Evolutionary conservation across 1,284 basidiomycete species (phyloP).

Genomic region (Pholiota adiposa): DNA sequence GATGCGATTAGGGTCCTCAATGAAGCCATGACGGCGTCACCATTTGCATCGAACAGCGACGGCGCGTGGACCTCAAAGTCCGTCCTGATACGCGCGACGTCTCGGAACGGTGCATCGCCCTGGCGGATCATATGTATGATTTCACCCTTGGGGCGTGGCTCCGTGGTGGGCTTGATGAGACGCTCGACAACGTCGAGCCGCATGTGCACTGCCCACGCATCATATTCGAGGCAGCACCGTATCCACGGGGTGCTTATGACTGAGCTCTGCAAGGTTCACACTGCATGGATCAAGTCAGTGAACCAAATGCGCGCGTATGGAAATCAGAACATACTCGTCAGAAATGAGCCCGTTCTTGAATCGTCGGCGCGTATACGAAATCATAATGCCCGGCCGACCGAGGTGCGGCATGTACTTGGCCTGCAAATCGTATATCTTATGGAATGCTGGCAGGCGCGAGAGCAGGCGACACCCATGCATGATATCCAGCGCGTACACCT

Average conservation of each 20-base stretch:
- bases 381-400: conserved; percentile 55
- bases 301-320: too few relatives aligned
- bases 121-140: conserved; percentile 14
- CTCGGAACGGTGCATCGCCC: conserved; percentile 19
- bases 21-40: conserved; percentile 17
- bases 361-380: conserved; percentile 47
- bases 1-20: conserved; percentile 11
- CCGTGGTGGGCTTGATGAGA: conserved; percentile 54
- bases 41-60: conserved; percentile 40
- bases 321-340: conserved; percentile 25
- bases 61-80: conserved; percentile 48
- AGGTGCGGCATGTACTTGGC: conserved; percentile 64
- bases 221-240: conserved; percentile 38
- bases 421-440: conserved; percentile 61
- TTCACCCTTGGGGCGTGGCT: conserved; percentile 37
- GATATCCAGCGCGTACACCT: conserved; percentile 63
- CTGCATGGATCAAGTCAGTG: conserved; percentile 21
- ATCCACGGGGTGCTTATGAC: conserved; percentile 32
- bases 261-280: conserved; percentile 48
- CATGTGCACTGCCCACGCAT: conserved; percentile 51
- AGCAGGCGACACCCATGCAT: conserved; percentile 51
- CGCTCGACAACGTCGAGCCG: conserved; percentile 53
- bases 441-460: conserved; percentile 51
- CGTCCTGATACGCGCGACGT: conserved; percentile 16
- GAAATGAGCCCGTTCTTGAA: conserved; percentile 31